Evolutionary conservation across 768 basidiomycete genomes (phyloP), one percentile per base, ranked within the genome.

Genomic region (Naematelia aurantialba): DNA sequence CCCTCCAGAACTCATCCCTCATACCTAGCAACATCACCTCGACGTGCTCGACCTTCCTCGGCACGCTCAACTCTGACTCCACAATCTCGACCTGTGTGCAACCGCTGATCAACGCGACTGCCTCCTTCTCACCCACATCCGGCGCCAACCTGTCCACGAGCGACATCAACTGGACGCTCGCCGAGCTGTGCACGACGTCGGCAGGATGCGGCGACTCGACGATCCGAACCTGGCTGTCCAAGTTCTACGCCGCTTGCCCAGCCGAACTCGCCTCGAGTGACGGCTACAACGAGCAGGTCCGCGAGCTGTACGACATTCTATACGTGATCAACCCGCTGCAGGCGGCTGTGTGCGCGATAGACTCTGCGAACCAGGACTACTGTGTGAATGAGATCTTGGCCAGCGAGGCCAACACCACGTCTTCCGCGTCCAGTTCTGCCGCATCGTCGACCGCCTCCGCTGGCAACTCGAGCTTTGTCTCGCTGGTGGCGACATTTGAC

Each of bases 221-320:
- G 58, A 75, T 97, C 70, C 83, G 86, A 55, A 60, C 79, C 44
- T 81, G 84, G 66, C 84, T 97, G 55, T 78, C 83, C 53, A 58
- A 79, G 5, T 96, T 97, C 79, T 85, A 86, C 76, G 68, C 82
- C 8, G 81, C 82, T 11, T 99, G 94, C 81, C 58, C 79, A 0
- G 58, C 70, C 19, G 94, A 98, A 79, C 79, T 99, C 66, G 84
- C 83, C 2, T 73, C 70, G 25, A 49, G 66, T 17, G 66, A 70
- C 24, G 58, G 57, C 3, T 74, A 75, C 73, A 73, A 75, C 61
- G 56, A 57, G 47, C 73, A 80, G 24, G 87, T 96, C 47, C 74
- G 84, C 74, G 67, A 77, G 25, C 77, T 83, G 1, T 99, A 98
- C 79, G 93, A 97, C 73, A 79, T 85, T 27, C 79, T 97, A 26